phyloP scores from a whole-genome alignment of 2,329 filamentous ascomycete species.

The Sporothrix protearum region DNA sequence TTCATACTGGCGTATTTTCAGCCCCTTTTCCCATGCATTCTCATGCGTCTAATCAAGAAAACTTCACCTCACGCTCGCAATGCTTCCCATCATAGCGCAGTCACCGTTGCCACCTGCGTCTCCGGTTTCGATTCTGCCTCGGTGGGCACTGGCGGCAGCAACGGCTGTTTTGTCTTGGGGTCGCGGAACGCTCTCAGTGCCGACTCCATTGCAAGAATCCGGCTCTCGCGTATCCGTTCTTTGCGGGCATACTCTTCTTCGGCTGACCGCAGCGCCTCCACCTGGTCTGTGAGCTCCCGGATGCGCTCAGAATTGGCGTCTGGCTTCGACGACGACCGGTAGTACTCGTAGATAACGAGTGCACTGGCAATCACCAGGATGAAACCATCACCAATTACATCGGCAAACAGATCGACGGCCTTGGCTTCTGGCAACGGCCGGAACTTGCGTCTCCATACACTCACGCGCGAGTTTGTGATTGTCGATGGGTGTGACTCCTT shows the following conservation, averaged over 20 bases:
- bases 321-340: conserved; percentile 57
- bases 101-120: conserved; percentile 27
- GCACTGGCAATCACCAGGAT: conserved; percentile 57
- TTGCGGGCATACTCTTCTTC: conserved; percentile 52
- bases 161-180: conserved; percentile 54
- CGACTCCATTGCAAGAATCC: conserved; percentile 53
- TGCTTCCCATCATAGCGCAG: neutral
- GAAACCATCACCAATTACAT: conserved; percentile 61
- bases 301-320: conserved; percentile 55
- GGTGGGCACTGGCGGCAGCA: conserved; percentile 39
- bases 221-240: conserved; percentile 43
- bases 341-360: conserved; percentile 61
- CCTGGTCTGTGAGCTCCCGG: conserved; percentile 45
- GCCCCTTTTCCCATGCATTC: neutral
- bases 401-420: conserved; percentile 64
- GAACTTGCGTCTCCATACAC: conserved; percentile 61
- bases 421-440: conserved; percentile 60
- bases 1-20: neutral
- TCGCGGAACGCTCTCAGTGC: conserved; percentile 51
- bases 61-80: neutral
- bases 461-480: conserved; percentile 33
- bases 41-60: neutral
- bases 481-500: conserved; percentile 41
- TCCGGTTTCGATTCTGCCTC: neutral
- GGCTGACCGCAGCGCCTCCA: conserved; percentile 49